Conservation (phyloP, 805 yeast species). For the Scheffersomyces ergatensis region DNA sequence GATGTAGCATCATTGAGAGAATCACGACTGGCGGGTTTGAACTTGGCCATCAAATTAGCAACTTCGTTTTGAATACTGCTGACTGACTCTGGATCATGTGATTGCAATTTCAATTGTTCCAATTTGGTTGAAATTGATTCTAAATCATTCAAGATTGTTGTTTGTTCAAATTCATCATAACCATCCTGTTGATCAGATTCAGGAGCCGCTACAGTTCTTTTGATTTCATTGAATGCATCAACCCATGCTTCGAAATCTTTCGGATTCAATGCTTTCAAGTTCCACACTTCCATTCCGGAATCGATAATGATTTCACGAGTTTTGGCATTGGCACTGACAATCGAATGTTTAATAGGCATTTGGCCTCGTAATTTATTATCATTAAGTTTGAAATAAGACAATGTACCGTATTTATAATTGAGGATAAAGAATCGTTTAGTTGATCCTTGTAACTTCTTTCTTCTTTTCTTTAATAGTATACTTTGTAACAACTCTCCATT, state of each 20-base stretch:
- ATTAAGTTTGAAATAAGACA: constrained; percentile 77
- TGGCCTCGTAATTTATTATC: constrained; percentile 82
- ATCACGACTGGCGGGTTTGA: constrained; percentile 9
- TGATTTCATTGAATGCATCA: constrained; percentile 62
- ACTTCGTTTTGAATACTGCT: constrained; percentile 18
- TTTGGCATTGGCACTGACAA: constrained; percentile 74
- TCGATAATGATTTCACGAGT: constrained; percentile 75
- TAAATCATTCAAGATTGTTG: constrained; percentile 9
- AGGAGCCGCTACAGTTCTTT: not conserved
- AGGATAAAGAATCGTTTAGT: constrained; percentile 81
- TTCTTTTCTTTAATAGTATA: constrained; percentile 67
- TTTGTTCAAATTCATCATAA: constrained; percentile 8
- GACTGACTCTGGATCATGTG: constrained; percentile 6
- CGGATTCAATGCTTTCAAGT: constrained; percentile 62
- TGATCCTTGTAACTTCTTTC: constrained; percentile 84
- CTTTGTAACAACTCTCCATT: constrained; percentile 80
- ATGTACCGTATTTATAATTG: constrained; percentile 76
- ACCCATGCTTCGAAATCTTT: constrained; percentile 82
- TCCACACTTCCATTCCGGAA: constrained; percentile 96
- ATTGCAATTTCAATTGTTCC: constrained; percentile 13
- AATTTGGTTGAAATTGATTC: constrained; percentile 19
- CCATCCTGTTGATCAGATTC: constrained; percentile 2
- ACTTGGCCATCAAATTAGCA: constrained; percentile 11
- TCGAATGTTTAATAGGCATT: constrained; percentile 80
- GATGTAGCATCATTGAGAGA: constrained; percentile 24